Conservation (phyloP, 805 yeast genomes). For the Kuraishia capsulata region DNA sequence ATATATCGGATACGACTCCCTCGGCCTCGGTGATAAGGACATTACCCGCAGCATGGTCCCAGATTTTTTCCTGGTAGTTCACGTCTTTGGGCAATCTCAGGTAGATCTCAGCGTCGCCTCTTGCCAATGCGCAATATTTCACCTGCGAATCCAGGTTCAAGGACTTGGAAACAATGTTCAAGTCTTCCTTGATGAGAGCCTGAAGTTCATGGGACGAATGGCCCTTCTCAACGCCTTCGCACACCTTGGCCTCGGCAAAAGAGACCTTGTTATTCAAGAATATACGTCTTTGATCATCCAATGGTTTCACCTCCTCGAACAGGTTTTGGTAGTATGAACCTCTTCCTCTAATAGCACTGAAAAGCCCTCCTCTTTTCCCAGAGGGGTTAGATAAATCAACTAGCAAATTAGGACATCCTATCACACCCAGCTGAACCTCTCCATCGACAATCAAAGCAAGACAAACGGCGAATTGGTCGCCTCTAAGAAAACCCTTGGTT, state of each 20-base stretch:
- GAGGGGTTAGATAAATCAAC: conserved; percentile 31
- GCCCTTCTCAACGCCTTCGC: conserved; percentile 92
- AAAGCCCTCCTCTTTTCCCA: conserved; percentile 59
- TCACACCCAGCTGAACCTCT: conserved; percentile 77
- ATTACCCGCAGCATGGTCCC: conserved; percentile 99
- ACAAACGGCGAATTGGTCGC: conserved; percentile 96
- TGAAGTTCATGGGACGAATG: conserved; percentile 92
- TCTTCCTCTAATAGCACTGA: conserved; percentile 54
- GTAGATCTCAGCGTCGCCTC: conserved; percentile 90
- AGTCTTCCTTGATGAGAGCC: conserved; percentile 52
- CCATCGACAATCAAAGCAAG: conserved; percentile 84
- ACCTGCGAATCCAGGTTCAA: conserved; percentile 93
- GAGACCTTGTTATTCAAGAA: conserved; percentile 39
- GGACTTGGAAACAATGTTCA: conserved; percentile 49
- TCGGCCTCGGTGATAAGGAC: conserved; percentile 84
- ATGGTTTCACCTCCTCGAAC: conserved; percentile 26
- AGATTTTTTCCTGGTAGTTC: conserved; percentile 82
- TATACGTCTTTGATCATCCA: conserved; percentile 30
- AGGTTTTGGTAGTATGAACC: conserved; percentile 57
- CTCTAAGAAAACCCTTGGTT: conserved; percentile 90
- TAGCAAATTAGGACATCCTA: conserved; percentile 92
- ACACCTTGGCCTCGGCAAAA: conserved; percentile 50
- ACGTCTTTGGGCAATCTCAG: conserved; percentile 75
- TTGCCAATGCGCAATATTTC: conserved; percentile 83
- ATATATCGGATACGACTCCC: conserved; percentile 80